Evolutionary conservation across 2,329 filamentous ascomycete genomes (phyloP).

Genomic region (Ophiostoma montium): DNA sequence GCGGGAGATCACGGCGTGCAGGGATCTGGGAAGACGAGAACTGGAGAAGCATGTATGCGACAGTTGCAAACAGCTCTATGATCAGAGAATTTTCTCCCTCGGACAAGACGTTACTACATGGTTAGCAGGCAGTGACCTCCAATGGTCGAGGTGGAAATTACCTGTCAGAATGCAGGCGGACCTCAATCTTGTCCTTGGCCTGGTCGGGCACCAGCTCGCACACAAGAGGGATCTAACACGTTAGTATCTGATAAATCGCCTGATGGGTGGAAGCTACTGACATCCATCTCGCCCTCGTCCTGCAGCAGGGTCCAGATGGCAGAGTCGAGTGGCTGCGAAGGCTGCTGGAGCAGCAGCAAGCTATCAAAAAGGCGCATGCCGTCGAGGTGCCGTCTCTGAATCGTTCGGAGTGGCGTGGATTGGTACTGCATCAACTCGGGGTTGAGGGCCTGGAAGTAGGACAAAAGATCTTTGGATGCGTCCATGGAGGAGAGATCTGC

Average conservation of each 20-base stretch:
- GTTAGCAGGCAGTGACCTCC: neutral
- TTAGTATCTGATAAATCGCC: neutral
- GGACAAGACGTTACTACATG: neutral
- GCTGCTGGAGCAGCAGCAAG: constrained; percentile 63
- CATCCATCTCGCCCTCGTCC: constrained; percentile 53
- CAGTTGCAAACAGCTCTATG: constrained; percentile 7
- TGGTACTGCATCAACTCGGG: constrained; percentile 51
- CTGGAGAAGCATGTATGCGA: constrained; percentile 4
- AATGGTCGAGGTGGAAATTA: constrained; percentile 12
- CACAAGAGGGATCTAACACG: constrained; percentile 48
- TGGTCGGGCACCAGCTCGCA: constrained; percentile 54
- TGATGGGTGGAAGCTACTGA: constrained; percentile 20
- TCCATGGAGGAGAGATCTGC: constrained; percentile 32
- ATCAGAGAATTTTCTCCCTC: neutral
- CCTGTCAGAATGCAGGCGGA: constrained; percentile 50
- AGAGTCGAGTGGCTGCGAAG: constrained; percentile 39
- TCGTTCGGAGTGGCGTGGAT: constrained; percentile 56
- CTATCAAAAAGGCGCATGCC: constrained; percentile 59
- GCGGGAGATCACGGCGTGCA: neutral
- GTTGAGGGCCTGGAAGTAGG: constrained; percentile 25
- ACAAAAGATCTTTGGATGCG: constrained; percentile 37
- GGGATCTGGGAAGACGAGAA: constrained; percentile 9
- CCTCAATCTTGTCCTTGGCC: constrained; percentile 33
- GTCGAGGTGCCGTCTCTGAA: constrained; percentile 39
- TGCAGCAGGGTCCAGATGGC: constrained; percentile 40